phyloP scores from a whole-genome alignment of 257 asterid species.

The Solanum chiquidenum region DNA sequence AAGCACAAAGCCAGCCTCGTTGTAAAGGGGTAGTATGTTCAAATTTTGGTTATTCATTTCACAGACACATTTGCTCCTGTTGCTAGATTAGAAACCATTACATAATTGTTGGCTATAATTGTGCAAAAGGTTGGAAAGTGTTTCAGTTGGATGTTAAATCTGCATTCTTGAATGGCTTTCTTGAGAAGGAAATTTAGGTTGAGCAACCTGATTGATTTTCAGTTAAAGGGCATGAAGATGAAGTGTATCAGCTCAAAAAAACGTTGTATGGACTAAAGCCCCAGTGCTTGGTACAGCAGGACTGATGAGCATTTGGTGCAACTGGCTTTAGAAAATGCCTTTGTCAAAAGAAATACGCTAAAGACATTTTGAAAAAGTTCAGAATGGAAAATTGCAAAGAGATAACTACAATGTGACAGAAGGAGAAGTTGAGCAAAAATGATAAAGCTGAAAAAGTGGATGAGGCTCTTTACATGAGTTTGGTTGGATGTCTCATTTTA shows the following conservation, averaged over 20 bases:
- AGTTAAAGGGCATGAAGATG: neutral
- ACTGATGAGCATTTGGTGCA: neutral
- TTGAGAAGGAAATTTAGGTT: neutral
- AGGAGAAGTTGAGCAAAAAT: neutral
- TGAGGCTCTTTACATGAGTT: neutral
- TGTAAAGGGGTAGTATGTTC: too few species aligned
- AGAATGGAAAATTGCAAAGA: neutral
- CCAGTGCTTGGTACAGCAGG: neutral
- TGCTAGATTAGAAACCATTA: neutral
- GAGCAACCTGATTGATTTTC: neutral
- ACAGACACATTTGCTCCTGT: neutral
- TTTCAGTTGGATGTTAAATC: neutral
- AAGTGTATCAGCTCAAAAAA: neutral
- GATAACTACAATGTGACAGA: neutral
- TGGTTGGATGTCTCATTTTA: neutral
- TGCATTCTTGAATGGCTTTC: neutral
- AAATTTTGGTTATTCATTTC: too few species aligned
- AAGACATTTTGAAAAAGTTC: neutral
- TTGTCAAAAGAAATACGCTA: neutral
- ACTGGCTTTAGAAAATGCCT: neutral
- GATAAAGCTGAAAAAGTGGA: neutral
- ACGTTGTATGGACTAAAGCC: neutral
- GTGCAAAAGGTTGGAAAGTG: neutral
- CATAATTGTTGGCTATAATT: neutral
- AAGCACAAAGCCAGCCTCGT: too few species aligned